Conservation (phyloP, 129 eudicot species). For the Oenanthe sinensis region DNA sequence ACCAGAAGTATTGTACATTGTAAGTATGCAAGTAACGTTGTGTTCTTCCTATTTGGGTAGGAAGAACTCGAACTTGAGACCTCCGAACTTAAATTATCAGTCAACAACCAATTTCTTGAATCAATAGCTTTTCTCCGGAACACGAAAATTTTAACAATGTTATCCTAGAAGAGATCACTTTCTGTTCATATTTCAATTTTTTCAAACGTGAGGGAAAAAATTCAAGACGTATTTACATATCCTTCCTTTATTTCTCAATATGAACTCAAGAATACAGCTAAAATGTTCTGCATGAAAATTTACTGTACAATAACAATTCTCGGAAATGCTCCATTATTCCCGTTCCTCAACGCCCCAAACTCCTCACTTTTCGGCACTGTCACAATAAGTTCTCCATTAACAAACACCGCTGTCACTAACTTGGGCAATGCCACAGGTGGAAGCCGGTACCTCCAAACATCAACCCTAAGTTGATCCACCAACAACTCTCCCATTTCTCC, state of each 20-base stretch:
- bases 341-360: neutral
- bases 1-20: too few relatives aligned
- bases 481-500: constrained; percentile 4
- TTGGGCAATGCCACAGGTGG: neutral
- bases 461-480: neutral
- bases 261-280: neutral
- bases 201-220: neutral
- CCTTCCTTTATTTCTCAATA: neutral
- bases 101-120: neutral
- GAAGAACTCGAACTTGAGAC: too few relatives aligned
- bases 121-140: neutral
- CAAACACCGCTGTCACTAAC: neutral
- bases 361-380: neutral
- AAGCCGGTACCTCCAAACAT: neutral
- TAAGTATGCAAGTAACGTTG: too few relatives aligned
- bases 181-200: neutral
- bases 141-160: too few relatives aligned
- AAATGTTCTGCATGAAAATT: neutral
- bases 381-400: neutral
- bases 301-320: neutral
- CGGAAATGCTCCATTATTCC: neutral
- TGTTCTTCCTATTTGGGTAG: too few relatives aligned
- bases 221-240: neutral
- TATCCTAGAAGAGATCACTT: neutral
- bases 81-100: too few relatives aligned